Evolutionary conservation across 177 flowering plant genomes (phyloP), one percentile per base, ranked within the genome.

Genomic region (Tripterygium wilfordii): DNA sequence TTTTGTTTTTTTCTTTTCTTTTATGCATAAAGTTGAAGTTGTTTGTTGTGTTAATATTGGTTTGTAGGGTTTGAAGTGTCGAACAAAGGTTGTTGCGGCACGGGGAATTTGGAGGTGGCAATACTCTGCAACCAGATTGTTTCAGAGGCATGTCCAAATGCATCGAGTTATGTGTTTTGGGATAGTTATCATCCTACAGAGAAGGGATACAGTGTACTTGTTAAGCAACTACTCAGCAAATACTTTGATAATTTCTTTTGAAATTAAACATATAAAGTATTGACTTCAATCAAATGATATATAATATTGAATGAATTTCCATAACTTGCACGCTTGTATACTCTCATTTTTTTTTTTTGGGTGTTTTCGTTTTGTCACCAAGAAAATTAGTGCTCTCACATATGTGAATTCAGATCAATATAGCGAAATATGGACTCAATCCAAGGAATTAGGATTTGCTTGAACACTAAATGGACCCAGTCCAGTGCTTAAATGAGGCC

Each of bases 21-120:
- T 39, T 20, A 15, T n/a, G n/a, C n/a, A n/a, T n/a, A n/a, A n/a
- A 17, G 5, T 4, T 36, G 16, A n/a, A 26, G 2, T 28, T 36
- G 8, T 13, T 8, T 37, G 18, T 16, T 19, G 3, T 17, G 44
- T 3, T 42, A n/a, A 2, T 42, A 29, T 42, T 23, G 4, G 33
- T 30, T 14, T 45, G 7, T 53, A 77, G 82, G 74, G 0, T 77
- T 66, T 57, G 47, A 64, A 20, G 59, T 45, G 15, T 58, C 32
- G 7, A 42, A 47, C 10, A 56, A 32, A 57, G 83, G 77, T 1
- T 72, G 74, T 13, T 72, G 77, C 28, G 68, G 77, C 0, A 55
- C 62, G 1, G 76, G 76, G 15, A 18, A 0, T 0, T 0, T 61
- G 14, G 76, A 71, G 40, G 62, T 37, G 2, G 58, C 51, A 2